phyloP scores from a whole-genome alignment of 768 basidiomycete species.

The Agrocybe pediades region DNA sequence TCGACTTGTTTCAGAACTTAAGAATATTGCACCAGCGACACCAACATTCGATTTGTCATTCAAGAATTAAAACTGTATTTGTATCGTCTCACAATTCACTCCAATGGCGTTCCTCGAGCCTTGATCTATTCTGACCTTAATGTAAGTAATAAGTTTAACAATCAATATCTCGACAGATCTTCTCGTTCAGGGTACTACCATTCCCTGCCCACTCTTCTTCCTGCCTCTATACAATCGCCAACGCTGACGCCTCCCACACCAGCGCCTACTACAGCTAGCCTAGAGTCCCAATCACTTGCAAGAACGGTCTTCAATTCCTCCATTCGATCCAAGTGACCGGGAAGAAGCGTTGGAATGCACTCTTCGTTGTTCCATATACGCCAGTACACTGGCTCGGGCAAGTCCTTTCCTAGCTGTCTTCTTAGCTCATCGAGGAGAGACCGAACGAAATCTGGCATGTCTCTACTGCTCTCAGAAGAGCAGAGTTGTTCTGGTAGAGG shows the following conservation, averaged over 20 bases:
- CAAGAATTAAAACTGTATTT: too few species aligned
- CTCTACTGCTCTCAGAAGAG: conserved; percentile 24
- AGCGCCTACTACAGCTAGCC: conserved; percentile 75
- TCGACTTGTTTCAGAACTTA: too few species aligned
- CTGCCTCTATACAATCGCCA: conserved; percentile 81
- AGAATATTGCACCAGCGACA: too few species aligned
- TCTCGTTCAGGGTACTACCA: conserved; percentile 35
- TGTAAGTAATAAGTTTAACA: too few species aligned
- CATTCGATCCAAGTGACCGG: conserved; percentile 77
- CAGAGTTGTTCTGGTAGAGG: conserved; percentile 23
- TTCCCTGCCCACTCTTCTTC: conserved; percentile 51
- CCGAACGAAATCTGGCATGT: conserved; percentile 24
- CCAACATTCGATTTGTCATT: too few species aligned
- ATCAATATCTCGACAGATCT: too few species aligned
- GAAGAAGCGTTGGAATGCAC: conserved; percentile 79
- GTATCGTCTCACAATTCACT: too few species aligned
- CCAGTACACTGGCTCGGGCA: conserved; percentile 60
- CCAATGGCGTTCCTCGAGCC: too few species aligned
- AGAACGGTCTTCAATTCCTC: conserved; percentile 42
- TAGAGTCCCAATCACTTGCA: conserved; percentile 38
- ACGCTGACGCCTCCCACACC: conserved; percentile 87
- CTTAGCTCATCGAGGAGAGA: conserved; percentile 41
- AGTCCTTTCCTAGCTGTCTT: conserved; percentile 41
- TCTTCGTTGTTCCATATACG: conserved; percentile 53
- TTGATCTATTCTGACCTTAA: too few species aligned